phyloP scores from a whole-genome alignment of 352 stramenopile genomes.

The Phytopythium montanum region DNA sequence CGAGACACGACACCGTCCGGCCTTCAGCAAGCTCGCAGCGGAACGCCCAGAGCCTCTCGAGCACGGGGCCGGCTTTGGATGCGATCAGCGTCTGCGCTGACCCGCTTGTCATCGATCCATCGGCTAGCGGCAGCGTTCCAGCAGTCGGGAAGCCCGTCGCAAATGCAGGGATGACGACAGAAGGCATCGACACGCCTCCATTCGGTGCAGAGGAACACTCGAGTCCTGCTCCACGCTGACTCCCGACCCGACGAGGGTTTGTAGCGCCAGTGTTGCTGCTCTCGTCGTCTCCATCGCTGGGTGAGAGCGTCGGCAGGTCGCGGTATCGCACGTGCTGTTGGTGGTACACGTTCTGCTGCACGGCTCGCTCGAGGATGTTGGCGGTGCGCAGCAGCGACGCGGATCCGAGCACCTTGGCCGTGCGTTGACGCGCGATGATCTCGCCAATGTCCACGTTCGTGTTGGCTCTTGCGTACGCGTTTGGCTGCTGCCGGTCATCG shows the following conservation, averaged over 20 bases:
- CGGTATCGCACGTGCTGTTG: slow-evolving; percentile 80
- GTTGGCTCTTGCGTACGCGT: slow-evolving; percentile 62
- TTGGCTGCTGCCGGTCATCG: slow-evolving; percentile 44
- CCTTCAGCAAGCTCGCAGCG: slow-evolving; percentile 55
- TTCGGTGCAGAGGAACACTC: background rate
- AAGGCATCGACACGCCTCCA: background rate
- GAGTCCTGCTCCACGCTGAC: background rate
- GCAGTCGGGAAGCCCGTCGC: slow-evolving; percentile 14
- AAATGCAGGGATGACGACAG: slow-evolving; percentile 11
- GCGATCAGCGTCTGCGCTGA: background rate
- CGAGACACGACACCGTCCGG: slow-evolving; percentile 65
- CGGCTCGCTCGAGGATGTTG: slow-evolving; percentile 72
- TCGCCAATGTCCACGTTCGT: slow-evolving; percentile 72
- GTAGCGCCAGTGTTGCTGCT: background rate
- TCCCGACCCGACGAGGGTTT: background rate
- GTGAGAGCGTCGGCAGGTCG: slow-evolving; percentile 50
- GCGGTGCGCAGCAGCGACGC: slow-evolving; percentile 54
- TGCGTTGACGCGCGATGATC: slow-evolving; percentile 68
- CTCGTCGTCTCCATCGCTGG: slow-evolving; percentile 5
- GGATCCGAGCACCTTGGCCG: slow-evolving; percentile 55
- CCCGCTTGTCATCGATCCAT: background rate
- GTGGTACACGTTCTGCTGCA: slow-evolving; percentile 90
- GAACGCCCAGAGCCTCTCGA: slow-evolving; percentile 82
- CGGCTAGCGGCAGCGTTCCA: background rate
- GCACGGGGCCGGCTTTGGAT: slow-evolving; percentile 11